phyloP scores from a whole-genome alignment of 257 asterid species.

The Solanum raphanifolium region DNA sequence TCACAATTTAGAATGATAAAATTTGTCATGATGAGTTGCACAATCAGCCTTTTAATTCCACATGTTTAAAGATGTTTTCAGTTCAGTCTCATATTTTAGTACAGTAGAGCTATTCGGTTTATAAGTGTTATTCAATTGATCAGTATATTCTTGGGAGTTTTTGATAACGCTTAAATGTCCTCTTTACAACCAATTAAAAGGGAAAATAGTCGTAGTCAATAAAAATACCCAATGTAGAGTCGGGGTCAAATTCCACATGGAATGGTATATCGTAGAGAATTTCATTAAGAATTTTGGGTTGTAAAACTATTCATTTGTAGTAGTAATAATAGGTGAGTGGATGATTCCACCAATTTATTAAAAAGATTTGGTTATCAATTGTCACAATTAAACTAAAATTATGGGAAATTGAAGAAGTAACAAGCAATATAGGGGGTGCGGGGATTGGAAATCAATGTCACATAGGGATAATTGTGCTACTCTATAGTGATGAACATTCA shows the following conservation, averaged over 20 bases:
- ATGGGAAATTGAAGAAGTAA: neutral
- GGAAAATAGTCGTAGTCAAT: neutral
- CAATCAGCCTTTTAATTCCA: too few species aligned
- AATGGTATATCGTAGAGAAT: too few species aligned
- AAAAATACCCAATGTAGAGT: neutral
- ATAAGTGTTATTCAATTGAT: too few species aligned
- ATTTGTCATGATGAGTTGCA: neutral
- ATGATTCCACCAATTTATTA: neutral
- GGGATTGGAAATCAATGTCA: neutral
- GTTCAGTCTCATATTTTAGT: neutral
- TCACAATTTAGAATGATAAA: neutral
- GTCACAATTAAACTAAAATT: neutral
- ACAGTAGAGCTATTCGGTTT: too few species aligned
- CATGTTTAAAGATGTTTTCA: neutral
- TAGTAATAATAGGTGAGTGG: neutral
- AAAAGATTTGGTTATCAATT: neutral
- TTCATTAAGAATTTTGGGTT: neutral
- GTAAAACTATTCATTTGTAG: too few species aligned
- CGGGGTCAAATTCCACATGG: neutral
- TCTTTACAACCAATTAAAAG: neutral
- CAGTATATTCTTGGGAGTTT: neutral
- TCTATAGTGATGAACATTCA: neutral
- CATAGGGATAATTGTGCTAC: neutral
- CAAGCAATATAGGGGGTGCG: neutral
- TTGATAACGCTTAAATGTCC: neutral